Evolutionary conservation across 1,139 yeast genomes (phyloP), one percentile per base, ranked within the genome.

Genomic region (Yarrowia galli): DNA sequence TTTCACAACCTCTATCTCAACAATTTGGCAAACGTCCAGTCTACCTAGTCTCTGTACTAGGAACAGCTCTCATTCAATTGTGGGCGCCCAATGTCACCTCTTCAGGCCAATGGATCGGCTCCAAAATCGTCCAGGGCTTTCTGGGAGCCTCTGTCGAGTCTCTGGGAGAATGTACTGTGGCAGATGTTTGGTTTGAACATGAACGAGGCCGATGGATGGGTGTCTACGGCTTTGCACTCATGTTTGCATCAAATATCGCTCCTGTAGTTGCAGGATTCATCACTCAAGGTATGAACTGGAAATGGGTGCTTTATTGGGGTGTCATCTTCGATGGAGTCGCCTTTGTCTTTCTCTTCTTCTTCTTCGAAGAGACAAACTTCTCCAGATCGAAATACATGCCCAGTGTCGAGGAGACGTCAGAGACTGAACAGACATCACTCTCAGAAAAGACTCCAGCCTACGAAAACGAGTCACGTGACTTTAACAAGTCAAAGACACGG

Each of bases 221-320:
- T 0, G 82, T 87, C n/a, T 90, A 90, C 79, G 89, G 89, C 73
- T 76, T 89, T 78, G 87, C 91, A 22, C 88, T 92, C 2, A 86
- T 92, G n/a, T 85, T 88, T 23, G 95, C 95, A 64, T 87, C 93
- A 10, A 90, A 88, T 73, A 79, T 90, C 71, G 93, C 95, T 3
- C 96, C 96, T 0, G 80, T 90, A 71, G 84, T 89, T 71, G 93
- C 93, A 40, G 91, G 91, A 38, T 85, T 88, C 72, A 87, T 90
- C 72, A 81, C 87, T n/a, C 81, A 84, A 64, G 77, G 82, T 68
- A 82, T 83, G 69, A 81, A 85, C 7, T 90, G 89, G 78, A 82
- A 91, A 72, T 90, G 96, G 95, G 92, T 89, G 35, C 92, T 93
- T 45, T 89, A 91, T 88, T 80, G 86, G 82, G 91, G 90, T 46